Evolutionary conservation across 805 yeast species (phyloP).

Genomic region (Ogataea degrootiae): DNA sequence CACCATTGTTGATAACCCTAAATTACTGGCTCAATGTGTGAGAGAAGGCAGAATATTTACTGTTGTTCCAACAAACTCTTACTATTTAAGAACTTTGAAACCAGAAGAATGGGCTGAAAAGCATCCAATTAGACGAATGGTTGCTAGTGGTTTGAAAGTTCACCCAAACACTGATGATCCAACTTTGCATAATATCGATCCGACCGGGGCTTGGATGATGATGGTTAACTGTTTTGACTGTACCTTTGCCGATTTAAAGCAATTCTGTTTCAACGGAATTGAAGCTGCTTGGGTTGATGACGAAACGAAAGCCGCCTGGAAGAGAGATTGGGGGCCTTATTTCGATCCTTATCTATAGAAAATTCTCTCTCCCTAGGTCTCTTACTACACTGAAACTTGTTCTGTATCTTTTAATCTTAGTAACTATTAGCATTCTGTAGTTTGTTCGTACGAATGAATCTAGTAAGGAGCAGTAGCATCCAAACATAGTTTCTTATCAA

Average conservation of each 20-base stretch:
- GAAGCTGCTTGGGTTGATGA: conserved; percentile 27
- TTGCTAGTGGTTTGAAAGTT: conserved; percentile 21
- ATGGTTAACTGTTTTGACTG: conserved; percentile 28
- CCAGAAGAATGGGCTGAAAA: conserved; percentile 28
- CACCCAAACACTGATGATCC: conserved; percentile 33
- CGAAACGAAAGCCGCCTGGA: conserved; percentile 15
- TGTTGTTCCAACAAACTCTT: conserved; percentile 31
- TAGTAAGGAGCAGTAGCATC: too few species aligned
- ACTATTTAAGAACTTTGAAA: conserved; percentile 24
- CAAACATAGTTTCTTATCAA: too few species aligned
- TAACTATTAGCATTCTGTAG: neutral
- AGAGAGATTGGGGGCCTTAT: conserved; percentile 12
- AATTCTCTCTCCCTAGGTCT: neutral
- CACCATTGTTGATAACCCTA: conserved; percentile 25
- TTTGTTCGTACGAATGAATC: neutral
- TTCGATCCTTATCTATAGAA: conserved; percentile 7
- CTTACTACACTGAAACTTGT: too few species aligned
- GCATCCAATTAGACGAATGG: conserved; percentile 29
- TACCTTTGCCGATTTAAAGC: conserved; percentile 16
- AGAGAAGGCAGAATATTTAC: conserved; percentile 19
- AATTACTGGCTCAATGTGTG: conserved; percentile 22
- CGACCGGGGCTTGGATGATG: conserved; percentile 29
- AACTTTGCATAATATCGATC: conserved; percentile 26
- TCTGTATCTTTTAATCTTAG: too few species aligned
- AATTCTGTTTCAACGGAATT: conserved; percentile 24